Conservation (phyloP, 2,329 filamentous ascomycete species). For the Akanthomyces lecanii region DNA sequence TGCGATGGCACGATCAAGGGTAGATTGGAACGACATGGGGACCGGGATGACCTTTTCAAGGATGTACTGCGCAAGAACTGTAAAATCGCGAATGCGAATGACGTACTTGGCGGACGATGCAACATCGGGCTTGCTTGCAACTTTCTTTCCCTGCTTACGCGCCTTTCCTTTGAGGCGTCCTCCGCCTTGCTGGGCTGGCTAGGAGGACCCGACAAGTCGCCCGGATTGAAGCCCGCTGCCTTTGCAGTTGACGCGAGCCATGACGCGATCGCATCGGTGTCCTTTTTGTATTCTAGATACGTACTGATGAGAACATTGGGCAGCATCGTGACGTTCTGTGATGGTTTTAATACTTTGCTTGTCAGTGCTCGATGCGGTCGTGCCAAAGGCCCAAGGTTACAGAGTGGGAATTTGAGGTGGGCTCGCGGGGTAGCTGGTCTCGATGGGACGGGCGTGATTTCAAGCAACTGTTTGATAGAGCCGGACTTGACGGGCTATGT, state of each 20-base stretch:
- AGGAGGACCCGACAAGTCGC: neutral
- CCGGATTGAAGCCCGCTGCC: slow-evolving; percentile 14
- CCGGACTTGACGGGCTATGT: too few species aligned
- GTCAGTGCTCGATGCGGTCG: neutral
- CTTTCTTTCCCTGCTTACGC: neutral
- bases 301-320: slow-evolving; percentile 17
- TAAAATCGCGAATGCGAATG: slow-evolving; percentile 21
- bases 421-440: neutral
- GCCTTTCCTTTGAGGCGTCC: slow-evolving; percentile 1
- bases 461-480: too few species aligned
- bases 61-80: slow-evolving; percentile 19
- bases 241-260: slow-evolving; percentile 22
- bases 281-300: slow-evolving; percentile 22
- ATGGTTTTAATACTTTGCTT: neutral
- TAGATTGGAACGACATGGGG: slow-evolving; percentile 14
- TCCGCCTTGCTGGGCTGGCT: neutral
- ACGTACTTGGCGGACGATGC: neutral
- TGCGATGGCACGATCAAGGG: slow-evolving; percentile 21
- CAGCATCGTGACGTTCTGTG: slow-evolving; percentile 1
- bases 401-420: neutral
- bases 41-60: slow-evolving; percentile 16
- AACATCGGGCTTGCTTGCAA: neutral
- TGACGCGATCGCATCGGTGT: slow-evolving; percentile 22
- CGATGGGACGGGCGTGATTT: too few species aligned
- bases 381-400: too few species aligned